A percentile compares a stretch with the other conserved stretches of the same genome.
These are phyloP conservation scores for Acorus calamus DNA, from an alignment of 106 monocot species.

Conservation along the genomic window DNA sequence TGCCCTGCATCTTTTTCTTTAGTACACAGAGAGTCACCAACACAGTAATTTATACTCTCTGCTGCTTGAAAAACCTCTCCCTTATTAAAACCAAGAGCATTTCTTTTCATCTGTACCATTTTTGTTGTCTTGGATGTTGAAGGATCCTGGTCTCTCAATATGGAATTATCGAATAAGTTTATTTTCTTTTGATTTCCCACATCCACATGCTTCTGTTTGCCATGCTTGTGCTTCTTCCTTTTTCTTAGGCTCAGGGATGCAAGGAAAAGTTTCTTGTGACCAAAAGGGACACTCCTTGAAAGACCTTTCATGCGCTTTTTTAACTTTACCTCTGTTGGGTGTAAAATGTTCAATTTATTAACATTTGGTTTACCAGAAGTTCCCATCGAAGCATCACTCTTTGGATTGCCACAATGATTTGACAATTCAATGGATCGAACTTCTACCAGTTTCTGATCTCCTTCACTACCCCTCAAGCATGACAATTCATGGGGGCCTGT, in stretches of 20 bases:
- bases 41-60: constrained; percentile 1
- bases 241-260: constrained; percentile 25
- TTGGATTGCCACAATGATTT: too few species aligned
- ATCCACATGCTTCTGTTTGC: constrained; percentile 17
- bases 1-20: neutral
- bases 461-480: too few species aligned
- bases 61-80: neutral
- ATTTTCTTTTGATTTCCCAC: constrained; percentile 9
- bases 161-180: neutral
- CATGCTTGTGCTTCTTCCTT: constrained; percentile 35
- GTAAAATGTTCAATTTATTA: neutral
- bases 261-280: constrained; percentile 42
- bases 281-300: constrained; percentile 23
- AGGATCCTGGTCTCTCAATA: constrained; percentile 7
- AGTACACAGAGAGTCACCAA: neutral
- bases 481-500: too few species aligned
- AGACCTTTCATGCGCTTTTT: constrained; percentile 21
- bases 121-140: constrained; percentile 40
- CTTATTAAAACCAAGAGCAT: neutral
- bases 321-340: constrained; percentile 7
- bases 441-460: too few species aligned
- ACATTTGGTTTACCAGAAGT: neutral
- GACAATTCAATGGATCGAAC: too few species aligned
- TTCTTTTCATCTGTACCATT: neutral
- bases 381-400: too few species aligned